These are phyloP conservation scores for Colletotrichum destructivum DNA, from an alignment of 2,329 filamentous ascomycete species.

Conservation along the genomic window DNA sequence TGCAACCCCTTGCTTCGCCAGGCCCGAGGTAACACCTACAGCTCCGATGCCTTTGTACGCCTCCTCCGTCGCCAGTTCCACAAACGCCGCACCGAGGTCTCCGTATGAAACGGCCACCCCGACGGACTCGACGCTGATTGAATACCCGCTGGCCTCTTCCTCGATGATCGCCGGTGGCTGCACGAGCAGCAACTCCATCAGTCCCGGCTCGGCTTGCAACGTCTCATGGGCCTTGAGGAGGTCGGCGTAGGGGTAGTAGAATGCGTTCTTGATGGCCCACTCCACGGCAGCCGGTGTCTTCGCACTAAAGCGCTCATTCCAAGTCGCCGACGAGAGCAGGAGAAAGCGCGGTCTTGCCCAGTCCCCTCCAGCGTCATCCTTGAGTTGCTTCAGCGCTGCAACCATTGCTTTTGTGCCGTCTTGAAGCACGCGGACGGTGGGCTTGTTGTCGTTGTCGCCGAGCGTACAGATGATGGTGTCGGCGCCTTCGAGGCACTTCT, in stretches of 20 bases:
- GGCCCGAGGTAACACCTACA: slow-evolving; percentile 14
- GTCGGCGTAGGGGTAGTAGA: slow-evolving; percentile 37
- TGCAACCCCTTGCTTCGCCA: slow-evolving; percentile 8
- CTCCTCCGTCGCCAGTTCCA: slow-evolving; percentile 20
- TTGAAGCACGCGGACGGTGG: slow-evolving; percentile 14
- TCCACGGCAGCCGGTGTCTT: slow-evolving; percentile 2
- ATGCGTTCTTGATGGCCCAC: slow-evolving; percentile 29
- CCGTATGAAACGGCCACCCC: slow-evolving; percentile 17
- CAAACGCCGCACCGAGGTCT: slow-evolving; percentile 34
- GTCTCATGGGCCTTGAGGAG: slow-evolving; percentile 21
- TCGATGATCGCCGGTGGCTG: slow-evolving; percentile 34
- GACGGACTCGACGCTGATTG: slow-evolving; percentile 14
- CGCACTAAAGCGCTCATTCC: slow-evolving; percentile 18
- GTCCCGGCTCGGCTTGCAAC: slow-evolving; percentile 8
- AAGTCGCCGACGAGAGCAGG: slow-evolving; percentile 30
- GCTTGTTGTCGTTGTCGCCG: slow-evolving; percentile 36
- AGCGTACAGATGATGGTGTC: slow-evolving; percentile 35
- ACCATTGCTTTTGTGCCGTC: slow-evolving; percentile 20
- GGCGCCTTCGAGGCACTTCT: slow-evolving; percentile 8
- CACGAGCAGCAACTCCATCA: slow-evolving; percentile 17
- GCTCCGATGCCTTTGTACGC: slow-evolving; percentile 10
- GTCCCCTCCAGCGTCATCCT: neutral
- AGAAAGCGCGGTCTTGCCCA: slow-evolving; percentile 25
- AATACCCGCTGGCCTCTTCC: slow-evolving; percentile 29
- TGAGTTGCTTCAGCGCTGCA: slow-evolving; percentile 18